These are phyloP conservation scores for Nasturtium officinale DNA, from an alignment of 345 rosid genomes.

Conservation along the genomic window DNA sequence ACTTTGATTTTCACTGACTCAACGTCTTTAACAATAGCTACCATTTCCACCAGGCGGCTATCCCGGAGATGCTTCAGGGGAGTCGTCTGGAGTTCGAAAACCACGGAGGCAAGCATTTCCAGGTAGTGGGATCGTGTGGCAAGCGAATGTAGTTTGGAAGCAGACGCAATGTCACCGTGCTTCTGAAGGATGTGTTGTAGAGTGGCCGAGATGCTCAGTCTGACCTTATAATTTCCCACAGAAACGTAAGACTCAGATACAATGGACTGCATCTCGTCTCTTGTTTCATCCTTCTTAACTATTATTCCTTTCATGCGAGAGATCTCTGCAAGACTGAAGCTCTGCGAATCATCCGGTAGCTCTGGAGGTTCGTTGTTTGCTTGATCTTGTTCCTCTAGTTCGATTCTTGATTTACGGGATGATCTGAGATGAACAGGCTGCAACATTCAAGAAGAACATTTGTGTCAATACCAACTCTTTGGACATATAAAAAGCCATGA, in stretches of 20 bases:
- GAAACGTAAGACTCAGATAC: constrained; percentile 42
- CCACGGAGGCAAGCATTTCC: constrained; percentile 34
- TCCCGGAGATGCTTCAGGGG: constrained; percentile 36
- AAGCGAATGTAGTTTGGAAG: constrained; percentile 39
- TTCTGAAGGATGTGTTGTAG: constrained; percentile 28
- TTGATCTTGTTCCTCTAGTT: constrained; percentile 22
- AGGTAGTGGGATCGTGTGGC: constrained; percentile 40
- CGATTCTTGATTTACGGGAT: background rate
- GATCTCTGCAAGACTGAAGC: constrained; percentile 31
- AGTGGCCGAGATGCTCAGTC: constrained; percentile 31
- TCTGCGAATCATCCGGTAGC: constrained; percentile 41
- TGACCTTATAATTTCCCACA: constrained; percentile 41
- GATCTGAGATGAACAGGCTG: constrained; percentile 21
- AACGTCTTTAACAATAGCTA: constrained; percentile 38
- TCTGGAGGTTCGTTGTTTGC: constrained; percentile 37
- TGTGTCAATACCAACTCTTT: constrained; percentile 2
- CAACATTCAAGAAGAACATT: background rate
- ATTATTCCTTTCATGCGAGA: constrained; percentile 33
- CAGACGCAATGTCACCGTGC: constrained; percentile 41
- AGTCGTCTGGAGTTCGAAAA: constrained; percentile 38
- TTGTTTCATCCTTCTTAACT: constrained; percentile 16
- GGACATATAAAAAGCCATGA: background rate
- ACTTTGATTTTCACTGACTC: constrained; percentile 42
- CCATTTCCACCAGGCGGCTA: constrained; percentile 34
- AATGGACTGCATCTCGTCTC: constrained; percentile 23